These are phyloP conservation scores for Pinus taeda DNA, from an alignment of 75 land plant genomes.

Conservation along the genomic window DNA sequence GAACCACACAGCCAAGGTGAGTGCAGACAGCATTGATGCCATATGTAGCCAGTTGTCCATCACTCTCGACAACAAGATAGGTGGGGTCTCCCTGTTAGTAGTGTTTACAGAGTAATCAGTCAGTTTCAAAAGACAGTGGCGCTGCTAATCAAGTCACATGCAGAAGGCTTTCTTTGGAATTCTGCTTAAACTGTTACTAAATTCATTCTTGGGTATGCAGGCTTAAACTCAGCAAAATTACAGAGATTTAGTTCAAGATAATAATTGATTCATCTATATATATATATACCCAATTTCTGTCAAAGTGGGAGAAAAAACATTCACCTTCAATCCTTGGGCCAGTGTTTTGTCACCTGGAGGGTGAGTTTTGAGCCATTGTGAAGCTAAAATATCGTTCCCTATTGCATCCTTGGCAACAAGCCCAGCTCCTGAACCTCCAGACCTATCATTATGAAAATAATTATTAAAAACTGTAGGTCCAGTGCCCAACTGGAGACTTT, in stretches of 20 bases:
- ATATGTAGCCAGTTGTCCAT: conserved; percentile 82
- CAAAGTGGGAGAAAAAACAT: neutral
- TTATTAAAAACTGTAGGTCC: neutral
- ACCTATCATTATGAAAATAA: conserved; percentile 21
- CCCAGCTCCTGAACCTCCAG: conserved; percentile 72
- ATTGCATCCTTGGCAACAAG: conserved; percentile 87
- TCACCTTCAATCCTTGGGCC: conserved; percentile 87
- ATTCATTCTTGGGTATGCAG: too few species aligned
- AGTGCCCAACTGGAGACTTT: too few species aligned
- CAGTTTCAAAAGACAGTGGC: too few species aligned
- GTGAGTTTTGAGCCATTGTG: conserved; percentile 80
- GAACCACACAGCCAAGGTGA: conserved; percentile 98
- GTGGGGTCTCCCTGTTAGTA: conserved; percentile 92
- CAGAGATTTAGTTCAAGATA: too few species aligned
- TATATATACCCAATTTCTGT: too few species aligned
- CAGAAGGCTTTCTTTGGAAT: too few species aligned
- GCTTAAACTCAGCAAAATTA: too few species aligned
- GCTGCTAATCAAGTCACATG: neutral
- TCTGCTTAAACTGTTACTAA: too few species aligned
- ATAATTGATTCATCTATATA: too few species aligned
- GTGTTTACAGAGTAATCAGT: neutral
- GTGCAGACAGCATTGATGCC: conserved; percentile 98
- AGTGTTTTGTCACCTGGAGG: conserved; percentile 89
- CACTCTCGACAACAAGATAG: conserved; percentile 94
- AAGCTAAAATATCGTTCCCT: conserved; percentile 80